These are phyloP conservation scores for Gynandropsis gynandra DNA, from an alignment of 345 rosid species.

Conservation along the genomic window DNA sequence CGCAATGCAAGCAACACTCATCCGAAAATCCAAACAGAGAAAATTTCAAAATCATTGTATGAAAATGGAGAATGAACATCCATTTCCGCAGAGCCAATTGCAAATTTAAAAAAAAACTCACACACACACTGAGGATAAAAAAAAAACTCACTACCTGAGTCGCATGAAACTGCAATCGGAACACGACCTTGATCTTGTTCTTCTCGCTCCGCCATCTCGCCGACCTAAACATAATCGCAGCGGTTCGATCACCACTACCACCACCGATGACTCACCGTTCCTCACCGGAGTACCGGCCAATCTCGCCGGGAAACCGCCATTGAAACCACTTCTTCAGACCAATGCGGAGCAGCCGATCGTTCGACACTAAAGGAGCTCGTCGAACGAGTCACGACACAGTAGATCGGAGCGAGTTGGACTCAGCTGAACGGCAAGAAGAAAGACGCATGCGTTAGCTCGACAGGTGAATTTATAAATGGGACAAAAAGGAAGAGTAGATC, in stretches of 20 bases:
- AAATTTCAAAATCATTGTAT: not conserved
- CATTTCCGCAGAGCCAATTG: not conserved
- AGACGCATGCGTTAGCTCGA: slow-evolving; percentile 22
- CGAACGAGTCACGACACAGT: slow-evolving; percentile 17
- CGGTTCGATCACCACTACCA: not conserved
- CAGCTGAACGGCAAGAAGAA: slow-evolving; percentile 18
- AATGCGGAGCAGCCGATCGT: slow-evolving; percentile 22
- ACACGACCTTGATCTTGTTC: slow-evolving; percentile 68
- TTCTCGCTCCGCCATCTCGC: slow-evolving; percentile 74
- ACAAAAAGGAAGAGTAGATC: slow-evolving; percentile 36
- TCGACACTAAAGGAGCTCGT: not conserved
- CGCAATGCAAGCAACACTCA: slow-evolving; percentile 2
- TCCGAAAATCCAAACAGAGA: not conserved
- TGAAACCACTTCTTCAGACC: slow-evolving; percentile 22
- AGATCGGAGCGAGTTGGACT: slow-evolving; percentile 18
- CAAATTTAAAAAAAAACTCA: not conserved
- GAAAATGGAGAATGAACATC: too few relatives aligned
- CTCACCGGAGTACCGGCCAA: slow-evolving; percentile 31
- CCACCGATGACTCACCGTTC: slow-evolving; percentile 18
- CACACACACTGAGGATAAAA: not conserved
- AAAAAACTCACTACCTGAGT: slow-evolving; percentile 52
- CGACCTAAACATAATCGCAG: slow-evolving; percentile 61
- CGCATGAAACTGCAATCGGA: slow-evolving; percentile 79
- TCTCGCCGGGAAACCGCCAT: slow-evolving; percentile 25
- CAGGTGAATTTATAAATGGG: slow-evolving; percentile 31